These are phyloP conservation scores for Talaromyces islandicus DNA, from an alignment of 2,329 filamentous ascomycete species.

Conservation along the genomic window DNA sequence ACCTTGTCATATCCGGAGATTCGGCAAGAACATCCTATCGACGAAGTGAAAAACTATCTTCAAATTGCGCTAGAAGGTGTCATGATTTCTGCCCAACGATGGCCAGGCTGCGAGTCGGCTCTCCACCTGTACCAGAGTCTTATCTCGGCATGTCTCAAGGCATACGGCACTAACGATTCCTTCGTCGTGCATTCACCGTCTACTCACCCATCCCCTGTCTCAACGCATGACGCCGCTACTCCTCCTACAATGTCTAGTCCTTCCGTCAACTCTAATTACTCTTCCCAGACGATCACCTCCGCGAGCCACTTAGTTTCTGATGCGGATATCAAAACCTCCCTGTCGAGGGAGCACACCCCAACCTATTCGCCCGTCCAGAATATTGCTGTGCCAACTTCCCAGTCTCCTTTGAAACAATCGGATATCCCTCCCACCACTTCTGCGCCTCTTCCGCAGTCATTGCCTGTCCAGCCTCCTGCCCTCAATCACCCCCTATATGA, in stretches of 20 bases:
- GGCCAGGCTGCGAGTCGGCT: slow-evolving; percentile 84
- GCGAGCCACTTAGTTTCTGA: slow-evolving; percentile 23
- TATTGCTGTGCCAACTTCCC: slow-evolving; percentile 12
- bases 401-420: slow-evolving; percentile 12
- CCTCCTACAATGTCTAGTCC: slow-evolving; percentile 37
- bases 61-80: slow-evolving; percentile 72
- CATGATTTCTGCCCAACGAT: slow-evolving; percentile 72
- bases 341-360: slow-evolving; percentile 27
- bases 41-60: slow-evolving; percentile 71
- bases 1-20: slow-evolving; percentile 81
- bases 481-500: slow-evolving; percentile 11
- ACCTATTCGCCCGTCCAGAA: slow-evolving; percentile 19
- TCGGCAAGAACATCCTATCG: slow-evolving; percentile 62
- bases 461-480: slow-evolving; percentile 6
- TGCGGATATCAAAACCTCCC: slow-evolving; percentile 23
- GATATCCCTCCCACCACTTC: slow-evolving; percentile 15
- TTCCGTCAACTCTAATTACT: slow-evolving; percentile 29
- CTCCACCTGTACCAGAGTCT: slow-evolving; percentile 82
- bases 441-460: slow-evolving; percentile 8
- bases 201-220: slow-evolving; percentile 36
- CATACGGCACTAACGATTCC: slow-evolving; percentile 63
- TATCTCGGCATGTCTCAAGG: slow-evolving; percentile 77
- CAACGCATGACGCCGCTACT: slow-evolving; percentile 32
- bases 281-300: slow-evolving; percentile 24
- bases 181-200: slow-evolving; percentile 46